Conservation (phyloP, 2,329 filamentous ascomycete genomes). For the Aspergillus fructus region DNA sequence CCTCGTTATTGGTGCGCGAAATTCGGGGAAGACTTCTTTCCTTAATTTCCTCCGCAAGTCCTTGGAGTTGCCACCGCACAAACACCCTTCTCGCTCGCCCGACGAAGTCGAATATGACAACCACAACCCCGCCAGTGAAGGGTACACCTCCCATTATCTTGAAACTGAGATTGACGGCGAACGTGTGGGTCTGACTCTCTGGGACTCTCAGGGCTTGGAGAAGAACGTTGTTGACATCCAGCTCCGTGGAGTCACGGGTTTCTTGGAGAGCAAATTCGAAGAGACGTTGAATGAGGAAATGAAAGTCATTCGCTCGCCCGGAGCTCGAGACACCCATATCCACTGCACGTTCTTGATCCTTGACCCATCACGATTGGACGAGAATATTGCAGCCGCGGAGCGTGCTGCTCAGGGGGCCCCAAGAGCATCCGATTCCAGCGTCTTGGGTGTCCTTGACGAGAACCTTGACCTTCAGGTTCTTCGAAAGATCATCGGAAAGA, state of each 20-base stretch:
- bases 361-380: slow-evolving; percentile 81
- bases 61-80: slow-evolving; percentile 77
- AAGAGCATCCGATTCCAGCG: slow-evolving; percentile 41
- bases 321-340: slow-evolving; percentile 93
- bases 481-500: slow-evolving; percentile 85
- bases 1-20: slow-evolving; percentile 82
- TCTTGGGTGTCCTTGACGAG: slow-evolving; percentile 74
- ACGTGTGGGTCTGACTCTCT: slow-evolving; percentile 86
- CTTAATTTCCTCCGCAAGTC: slow-evolving; percentile 91
- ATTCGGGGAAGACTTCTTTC: slow-evolving; percentile 93
- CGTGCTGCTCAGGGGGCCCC: slow-evolving; percentile 55
- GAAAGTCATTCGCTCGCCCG: slow-evolving; percentile 91
- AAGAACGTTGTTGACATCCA: slow-evolving; percentile 95
- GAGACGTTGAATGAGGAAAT: slow-evolving; percentile 97
- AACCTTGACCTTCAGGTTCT: slow-evolving; percentile 89
- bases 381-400: slow-evolving; percentile 71
- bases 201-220: slow-evolving; percentile 94
- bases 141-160: slow-evolving; percentile 83
- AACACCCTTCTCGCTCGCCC: slow-evolving; percentile 58
- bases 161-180: slow-evolving; percentile 94
- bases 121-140: slow-evolving; percentile 57
- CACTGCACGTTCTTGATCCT: slow-evolving; percentile 92
- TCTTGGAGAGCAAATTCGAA: slow-evolving; percentile 97
- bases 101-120: slow-evolving; percentile 58
- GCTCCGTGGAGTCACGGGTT: slow-evolving; percentile 83